Percentiles rank a stretch among this genome's conserved stretches.
phyloP scores from a whole-genome alignment of 495 filamentous ascomycete species.

The Durotheca rogersii region DNA sequence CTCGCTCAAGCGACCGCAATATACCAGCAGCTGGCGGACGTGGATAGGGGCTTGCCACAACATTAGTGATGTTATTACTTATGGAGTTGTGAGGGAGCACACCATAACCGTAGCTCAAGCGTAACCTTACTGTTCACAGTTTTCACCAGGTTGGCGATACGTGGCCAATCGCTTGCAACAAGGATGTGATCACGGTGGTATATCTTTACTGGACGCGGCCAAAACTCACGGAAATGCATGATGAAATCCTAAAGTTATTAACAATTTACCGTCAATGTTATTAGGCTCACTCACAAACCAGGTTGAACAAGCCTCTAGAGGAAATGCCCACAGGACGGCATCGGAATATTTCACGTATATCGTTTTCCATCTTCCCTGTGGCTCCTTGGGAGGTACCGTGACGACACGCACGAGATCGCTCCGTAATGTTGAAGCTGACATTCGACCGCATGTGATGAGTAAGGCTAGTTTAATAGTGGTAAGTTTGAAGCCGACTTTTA shows the following conservation, averaged over 20 bases:
- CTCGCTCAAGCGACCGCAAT: neutral
- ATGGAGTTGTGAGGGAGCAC: neutral
- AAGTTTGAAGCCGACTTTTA: neutral
- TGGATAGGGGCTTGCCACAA: constrained; percentile 6
- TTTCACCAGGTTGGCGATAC: constrained; percentile 26
- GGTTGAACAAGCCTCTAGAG: constrained; percentile 33
- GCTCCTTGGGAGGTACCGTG: constrained; percentile 16
- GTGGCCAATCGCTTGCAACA: constrained; percentile 33
- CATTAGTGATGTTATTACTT: neutral
- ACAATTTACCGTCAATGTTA: neutral
- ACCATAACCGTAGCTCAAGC: constrained; percentile 25
- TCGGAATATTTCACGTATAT: constrained; percentile 23
- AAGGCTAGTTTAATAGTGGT: constrained; percentile 23
- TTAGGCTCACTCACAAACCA: constrained; percentile 40
- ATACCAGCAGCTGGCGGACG: constrained; percentile 14
- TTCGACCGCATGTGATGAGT: constrained; percentile 32
- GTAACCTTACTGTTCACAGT: constrained; percentile 19
- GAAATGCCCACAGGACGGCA: constrained; percentile 31
- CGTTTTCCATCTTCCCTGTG: constrained; percentile 11
- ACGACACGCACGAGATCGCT: constrained; percentile 16
- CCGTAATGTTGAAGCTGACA: constrained; percentile 18
- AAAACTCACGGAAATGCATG: constrained; percentile 41
- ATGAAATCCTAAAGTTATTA: constrained; percentile 32
- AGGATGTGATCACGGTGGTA: constrained; percentile 24
- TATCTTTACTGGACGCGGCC: constrained; percentile 31